A percentile compares a stretch with the other conserved stretches of the same genome.
These are phyloP conservation scores for Colletotrichum acutatum DNA, from an alignment of 2,329 filamentous ascomycete genomes.

Conservation along the genomic window DNA sequence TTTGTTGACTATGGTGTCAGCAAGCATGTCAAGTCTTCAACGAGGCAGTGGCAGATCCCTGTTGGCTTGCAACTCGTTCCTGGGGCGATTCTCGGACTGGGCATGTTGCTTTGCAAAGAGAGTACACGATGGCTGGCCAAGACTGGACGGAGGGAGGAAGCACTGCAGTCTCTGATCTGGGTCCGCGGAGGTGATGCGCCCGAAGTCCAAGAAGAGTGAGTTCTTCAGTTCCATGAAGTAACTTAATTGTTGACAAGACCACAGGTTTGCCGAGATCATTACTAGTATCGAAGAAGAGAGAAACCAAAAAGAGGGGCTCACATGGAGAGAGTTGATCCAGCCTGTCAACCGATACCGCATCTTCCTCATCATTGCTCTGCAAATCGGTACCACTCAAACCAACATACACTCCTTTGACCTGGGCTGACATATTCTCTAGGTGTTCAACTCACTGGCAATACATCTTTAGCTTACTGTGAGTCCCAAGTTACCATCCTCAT, in stretches of 20 bases:
- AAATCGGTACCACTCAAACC: conserved; percentile 48
- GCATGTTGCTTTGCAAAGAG: conserved; percentile 61
- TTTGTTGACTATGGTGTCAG: conserved; percentile 58
- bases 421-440: conserved; percentile 36
- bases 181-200: conserved; percentile 57
- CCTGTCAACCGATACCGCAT: conserved; percentile 60
- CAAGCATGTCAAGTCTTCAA: conserved; percentile 48
- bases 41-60: conserved; percentile 62
- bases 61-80: conserved; percentile 59
- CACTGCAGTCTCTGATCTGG: conserved; percentile 60
- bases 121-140: conserved; percentile 59
- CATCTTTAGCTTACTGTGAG: conserved; percentile 60
- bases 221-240: background rate
- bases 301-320: conserved; percentile 55
- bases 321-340: conserved; percentile 56
- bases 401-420: background rate
- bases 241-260: background rate
- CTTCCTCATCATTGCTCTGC: conserved; percentile 60
- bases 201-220: conserved; percentile 48
- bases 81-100: conserved; percentile 56
- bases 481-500: too few relatives aligned
- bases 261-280: conserved; percentile 54
- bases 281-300: conserved; percentile 59
- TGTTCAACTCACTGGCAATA: conserved; percentile 61
- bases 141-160: conserved; percentile 56